These are phyloP conservation scores for Scheffersomyces parashehatae DNA, from an alignment of 1,139 yeast species.

Conservation along the genomic window DNA sequence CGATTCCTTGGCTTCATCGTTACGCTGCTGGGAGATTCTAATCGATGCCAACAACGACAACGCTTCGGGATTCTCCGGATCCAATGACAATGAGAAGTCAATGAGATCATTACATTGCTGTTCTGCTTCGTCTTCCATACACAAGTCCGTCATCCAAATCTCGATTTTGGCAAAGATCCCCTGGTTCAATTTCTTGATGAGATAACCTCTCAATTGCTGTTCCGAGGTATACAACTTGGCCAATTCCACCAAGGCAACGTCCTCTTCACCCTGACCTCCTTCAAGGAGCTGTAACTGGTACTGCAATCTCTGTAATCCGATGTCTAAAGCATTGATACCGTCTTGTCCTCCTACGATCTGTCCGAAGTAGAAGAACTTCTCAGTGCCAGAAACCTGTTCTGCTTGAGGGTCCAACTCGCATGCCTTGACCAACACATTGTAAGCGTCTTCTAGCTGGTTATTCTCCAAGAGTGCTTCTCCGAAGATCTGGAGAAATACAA, in stretches of 20 bases:
- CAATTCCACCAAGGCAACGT: constrained; percentile 26
- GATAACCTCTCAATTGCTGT: constrained; percentile 30
- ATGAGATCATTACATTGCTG: constrained; percentile 72
- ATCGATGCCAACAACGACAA: constrained; percentile 84
- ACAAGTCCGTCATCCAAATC: constrained; percentile 98
- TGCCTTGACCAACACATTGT: constrained; percentile 59
- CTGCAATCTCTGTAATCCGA: constrained; percentile 59
- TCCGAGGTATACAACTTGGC: constrained; percentile 29
- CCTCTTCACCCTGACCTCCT: constrained; percentile 25
- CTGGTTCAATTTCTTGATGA: constrained; percentile 60
- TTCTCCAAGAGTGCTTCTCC: constrained; percentile 81
- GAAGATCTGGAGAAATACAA: constrained; percentile 39
- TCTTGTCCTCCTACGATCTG: constrained; percentile 84
- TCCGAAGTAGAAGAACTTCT: constrained; percentile 86
- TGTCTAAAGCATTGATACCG: constrained; percentile 66
- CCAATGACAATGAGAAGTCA: constrained; percentile 62
- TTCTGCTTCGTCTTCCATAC: constrained; percentile 94
- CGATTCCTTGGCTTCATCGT: constrained; percentile 72
- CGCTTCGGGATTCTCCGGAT: constrained; percentile 68
- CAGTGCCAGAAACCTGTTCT: constrained; percentile 49
- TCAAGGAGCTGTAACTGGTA: constrained; percentile 34
- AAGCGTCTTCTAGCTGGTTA: constrained; percentile 78
- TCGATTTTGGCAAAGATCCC: constrained; percentile 87
- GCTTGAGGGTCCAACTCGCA: constrained; percentile 74
- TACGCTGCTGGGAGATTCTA: constrained; percentile 82